Evolutionary conservation across 768 basidiomycete species (phyloP), one percentile per base, ranked within the genome.

Genomic region (Ephemerocybe angulata): DNA sequence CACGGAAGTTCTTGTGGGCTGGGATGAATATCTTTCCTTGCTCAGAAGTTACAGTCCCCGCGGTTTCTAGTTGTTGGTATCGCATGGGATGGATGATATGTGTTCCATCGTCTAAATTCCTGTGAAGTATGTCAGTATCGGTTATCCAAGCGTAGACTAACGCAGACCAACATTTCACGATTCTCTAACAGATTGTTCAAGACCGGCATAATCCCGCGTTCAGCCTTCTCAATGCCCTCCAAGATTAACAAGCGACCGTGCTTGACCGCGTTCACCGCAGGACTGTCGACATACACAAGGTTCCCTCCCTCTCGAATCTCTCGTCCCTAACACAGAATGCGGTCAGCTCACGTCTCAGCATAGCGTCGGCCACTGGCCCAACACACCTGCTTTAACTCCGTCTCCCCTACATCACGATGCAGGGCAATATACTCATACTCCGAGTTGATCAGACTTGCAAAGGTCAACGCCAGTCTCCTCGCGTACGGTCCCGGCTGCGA

Each of bases 171-270:
- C 83, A 87, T 84, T 70, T 87, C 85, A n/a, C 85, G 71, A 63
- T 86, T 86, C 68, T 87, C 85, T 40, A 87, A 62, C 4, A 87
- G 71, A 64, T 86, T 87, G 60, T 86, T 86, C 4, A 87, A 71
- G 15, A 86, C 73, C 76, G 85, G 85, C 84, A 86, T 86, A 25
- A 86, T 87, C 27, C 85, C 85, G 22, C 85, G 76, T 60, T 86
- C 85, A 5, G 85, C 85, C 66, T 86, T 86, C 64, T 87, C 85
- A 63, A 86, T 82, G 19, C 85, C 85, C 62, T 87, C 85, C 44
- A 86, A 66, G 47, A 87, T 85, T 24, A 87, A 72, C 24, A 87
- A 63, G 1, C 85, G 77, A 6, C 85, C 85, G 60, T 81, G 72
- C 61, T 86, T 87, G 21, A 82, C 85, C 4, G 85, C 85, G 42